Percentiles rank a stretch among this genome's conserved stretches.
Conservation (phyloP, 1,284 basidiomycete genomes). For the Inonotus obliquus region DNA sequence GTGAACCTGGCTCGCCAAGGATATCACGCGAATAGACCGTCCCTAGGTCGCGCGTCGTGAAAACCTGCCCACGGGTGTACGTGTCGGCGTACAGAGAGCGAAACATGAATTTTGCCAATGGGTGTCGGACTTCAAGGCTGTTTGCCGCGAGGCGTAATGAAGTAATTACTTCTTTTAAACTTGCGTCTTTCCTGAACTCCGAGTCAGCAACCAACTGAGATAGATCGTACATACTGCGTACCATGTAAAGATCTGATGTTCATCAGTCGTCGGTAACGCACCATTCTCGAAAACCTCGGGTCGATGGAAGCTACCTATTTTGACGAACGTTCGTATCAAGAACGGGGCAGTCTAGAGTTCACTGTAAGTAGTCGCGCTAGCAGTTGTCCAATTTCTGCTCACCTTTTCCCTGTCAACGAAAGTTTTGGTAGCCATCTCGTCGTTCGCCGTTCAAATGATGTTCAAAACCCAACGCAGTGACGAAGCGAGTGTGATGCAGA, state of each 20-base stretch:
- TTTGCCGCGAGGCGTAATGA: constrained; percentile 63
- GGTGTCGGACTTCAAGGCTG: constrained; percentile 66
- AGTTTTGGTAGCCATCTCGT: constrained; percentile 19
- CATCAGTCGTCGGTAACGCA: constrained; percentile 65
- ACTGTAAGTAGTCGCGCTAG: neutral
- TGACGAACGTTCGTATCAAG: constrained; percentile 74
- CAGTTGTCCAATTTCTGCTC: neutral
- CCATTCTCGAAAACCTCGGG: constrained; percentile 69
- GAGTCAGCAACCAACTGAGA: constrained; percentile 9
- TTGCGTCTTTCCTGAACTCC: constrained; percentile 65
- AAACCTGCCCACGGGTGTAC: constrained; percentile 60
- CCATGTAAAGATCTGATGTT: constrained; percentile 77
- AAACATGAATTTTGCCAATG: constrained; percentile 73
- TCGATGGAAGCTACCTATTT: constrained; percentile 71
- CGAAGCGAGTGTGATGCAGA: neutral
- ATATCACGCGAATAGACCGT: constrained; percentile 76
- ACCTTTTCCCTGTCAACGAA: constrained; percentile 39
- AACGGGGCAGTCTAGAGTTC: constrained; percentile 62
- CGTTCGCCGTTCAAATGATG: neutral
- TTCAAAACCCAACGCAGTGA: neutral
- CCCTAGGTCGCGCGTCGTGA: constrained; percentile 70
- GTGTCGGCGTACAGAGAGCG: constrained; percentile 71
- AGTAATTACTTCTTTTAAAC: constrained; percentile 68
- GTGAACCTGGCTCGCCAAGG: constrained; percentile 65
- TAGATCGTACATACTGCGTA: constrained; percentile 27